Conservation (phyloP, 306 rosid species). For the Clitoria ternatea region DNA sequence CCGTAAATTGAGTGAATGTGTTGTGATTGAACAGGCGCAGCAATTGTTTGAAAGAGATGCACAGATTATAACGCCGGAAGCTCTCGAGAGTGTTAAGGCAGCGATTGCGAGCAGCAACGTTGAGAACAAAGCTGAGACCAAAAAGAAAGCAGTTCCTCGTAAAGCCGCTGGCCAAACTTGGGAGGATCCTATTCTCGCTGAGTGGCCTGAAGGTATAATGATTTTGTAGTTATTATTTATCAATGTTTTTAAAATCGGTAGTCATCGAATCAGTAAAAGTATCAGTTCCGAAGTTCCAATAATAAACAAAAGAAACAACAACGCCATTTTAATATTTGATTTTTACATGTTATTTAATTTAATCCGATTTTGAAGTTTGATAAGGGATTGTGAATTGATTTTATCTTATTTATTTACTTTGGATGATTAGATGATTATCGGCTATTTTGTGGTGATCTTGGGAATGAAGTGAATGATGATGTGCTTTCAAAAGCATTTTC, state of each 20-base stretch:
- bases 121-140: conserved; percentile 76
- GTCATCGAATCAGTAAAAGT: no score
- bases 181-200: conserved; percentile 95
- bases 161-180: conserved; percentile 94
- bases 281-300: no score
- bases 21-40: conserved; percentile 62
- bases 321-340: no score
- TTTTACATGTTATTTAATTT: no score
- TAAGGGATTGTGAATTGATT: neutral
- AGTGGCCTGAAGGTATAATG: conserved; percentile 89
- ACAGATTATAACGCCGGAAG: conserved; percentile 83
- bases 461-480: conserved; percentile 97
- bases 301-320: no score
- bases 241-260: no score
- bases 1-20: neutral
- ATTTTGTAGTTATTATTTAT: neutral
- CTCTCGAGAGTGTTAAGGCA: conserved; percentile 89
- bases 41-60: conserved; percentile 96
- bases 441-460: conserved; percentile 92
- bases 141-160: conserved; percentile 91
- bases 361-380: neutral
- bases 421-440: conserved; percentile 73
- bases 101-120: conserved; percentile 88
- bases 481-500: conserved; percentile 94
- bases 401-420: conserved; percentile 4